Percentiles rank a stretch among this genome's conserved stretches.
Evolutionary conservation across 345 rosid genomes (phyloP).

Genomic region (Populus ilicifolia): DNA sequence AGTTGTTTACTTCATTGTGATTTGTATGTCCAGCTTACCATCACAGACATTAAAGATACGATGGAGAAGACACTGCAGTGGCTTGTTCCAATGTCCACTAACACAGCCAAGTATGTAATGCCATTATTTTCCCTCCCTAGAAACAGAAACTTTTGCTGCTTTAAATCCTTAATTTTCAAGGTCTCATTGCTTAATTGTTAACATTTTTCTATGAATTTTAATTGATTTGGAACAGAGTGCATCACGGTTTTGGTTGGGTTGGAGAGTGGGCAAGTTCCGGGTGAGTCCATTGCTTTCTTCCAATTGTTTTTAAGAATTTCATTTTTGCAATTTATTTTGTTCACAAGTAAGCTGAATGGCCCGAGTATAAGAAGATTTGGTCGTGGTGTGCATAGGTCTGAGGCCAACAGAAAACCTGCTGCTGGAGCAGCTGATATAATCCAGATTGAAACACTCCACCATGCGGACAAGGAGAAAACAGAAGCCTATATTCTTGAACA

Average conservation of each 20-base stretch:
- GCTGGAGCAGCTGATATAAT: constrained; percentile 47
- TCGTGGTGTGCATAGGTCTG: constrained; percentile 45
- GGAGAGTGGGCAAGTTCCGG: constrained; percentile 35
- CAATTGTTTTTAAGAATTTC: neutral
- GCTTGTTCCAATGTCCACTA: constrained; percentile 78
- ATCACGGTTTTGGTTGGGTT: constrained; percentile 39
- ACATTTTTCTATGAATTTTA: neutral
- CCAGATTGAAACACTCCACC: constrained; percentile 79
- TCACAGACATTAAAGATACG: constrained; percentile 61
- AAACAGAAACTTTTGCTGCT: neutral
- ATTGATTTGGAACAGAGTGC: constrained; percentile 17
- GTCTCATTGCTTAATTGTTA: neutral
- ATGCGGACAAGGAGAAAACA: constrained; percentile 74
- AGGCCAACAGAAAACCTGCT: constrained; percentile 42
- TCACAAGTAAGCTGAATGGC: neutral
- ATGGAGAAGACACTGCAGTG: constrained; percentile 82
- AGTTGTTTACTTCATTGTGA: neutral
- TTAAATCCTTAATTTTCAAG: neutral
- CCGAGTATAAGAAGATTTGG: neutral
- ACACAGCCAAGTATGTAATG: constrained; percentile 68
- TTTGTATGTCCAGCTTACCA: constrained; percentile 43
- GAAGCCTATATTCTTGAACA: constrained; percentile 77
- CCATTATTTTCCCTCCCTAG: neutral
- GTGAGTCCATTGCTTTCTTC: constrained; percentile 11
- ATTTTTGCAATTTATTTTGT: neutral